Evolutionary conservation across 257 asterid species (phyloP).

Genomic region (Capsicum pubescens): DNA sequence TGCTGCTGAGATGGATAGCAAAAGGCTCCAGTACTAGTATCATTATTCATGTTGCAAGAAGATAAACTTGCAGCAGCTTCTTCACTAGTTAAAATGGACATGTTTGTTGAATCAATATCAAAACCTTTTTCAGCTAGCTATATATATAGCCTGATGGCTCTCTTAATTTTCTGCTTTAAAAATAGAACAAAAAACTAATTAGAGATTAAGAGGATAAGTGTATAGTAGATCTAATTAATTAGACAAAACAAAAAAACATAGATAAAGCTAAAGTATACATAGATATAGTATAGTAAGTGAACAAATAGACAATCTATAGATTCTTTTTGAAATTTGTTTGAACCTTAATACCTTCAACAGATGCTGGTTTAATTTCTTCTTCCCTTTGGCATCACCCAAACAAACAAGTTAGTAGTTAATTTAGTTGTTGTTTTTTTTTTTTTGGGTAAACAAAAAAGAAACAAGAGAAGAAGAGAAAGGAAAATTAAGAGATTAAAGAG

Average conservation of each 20-base stretch:
- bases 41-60: slow-evolving; percentile 53
- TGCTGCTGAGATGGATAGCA: slow-evolving; percentile 41
- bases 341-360: background rate
- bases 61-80: slow-evolving; percentile 71
- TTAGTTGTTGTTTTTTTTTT: background rate
- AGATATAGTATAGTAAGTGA: slow-evolving; percentile 41
- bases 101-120: background rate
- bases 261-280: slow-evolving; percentile 43
- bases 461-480: background rate
- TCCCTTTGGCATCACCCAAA: slow-evolving; percentile 6
- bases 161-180: background rate
- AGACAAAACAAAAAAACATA: slow-evolving; percentile 43
- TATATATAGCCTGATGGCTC: too few species aligned
- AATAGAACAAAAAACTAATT: background rate
- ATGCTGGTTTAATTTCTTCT: background rate
- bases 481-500: slow-evolving; percentile 15
- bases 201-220: background rate
- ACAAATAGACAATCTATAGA: slow-evolving; percentile 33
- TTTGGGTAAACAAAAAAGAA: slow-evolving; percentile 40
- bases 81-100: slow-evolving; percentile 85
- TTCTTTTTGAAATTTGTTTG: background rate
- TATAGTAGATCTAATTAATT: slow-evolving; percentile 45
- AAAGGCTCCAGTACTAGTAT: slow-evolving; percentile 31
- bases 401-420: slow-evolving; percentile 24
- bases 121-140: too few species aligned